Percentiles rank a stretch among this genome's conserved stretches.
These are phyloP conservation scores for Trichoderma endophyticum DNA, from an alignment of 2,329 filamentous ascomycete genomes.

Conservation along the genomic window DNA sequence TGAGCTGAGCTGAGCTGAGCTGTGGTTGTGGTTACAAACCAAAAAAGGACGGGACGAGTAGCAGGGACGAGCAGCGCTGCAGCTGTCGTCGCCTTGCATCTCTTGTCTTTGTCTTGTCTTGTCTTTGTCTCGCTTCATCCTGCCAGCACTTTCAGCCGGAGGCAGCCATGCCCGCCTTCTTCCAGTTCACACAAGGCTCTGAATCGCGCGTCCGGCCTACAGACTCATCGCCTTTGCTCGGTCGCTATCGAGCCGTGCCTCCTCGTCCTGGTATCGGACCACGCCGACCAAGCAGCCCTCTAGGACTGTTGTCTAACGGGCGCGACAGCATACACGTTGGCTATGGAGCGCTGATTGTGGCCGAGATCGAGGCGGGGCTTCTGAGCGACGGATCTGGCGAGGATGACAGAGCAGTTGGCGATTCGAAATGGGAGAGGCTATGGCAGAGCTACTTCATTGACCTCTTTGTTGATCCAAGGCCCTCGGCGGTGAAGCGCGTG, in stretches of 20 bases:
- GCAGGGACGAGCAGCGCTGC: background rate
- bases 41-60: background rate
- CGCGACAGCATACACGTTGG: slow-evolving; percentile 55
- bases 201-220: slow-evolving; percentile 54
- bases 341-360: slow-evolving; percentile 52
- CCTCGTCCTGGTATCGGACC: slow-evolving; percentile 34
- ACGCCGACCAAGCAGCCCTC: slow-evolving; percentile 35
- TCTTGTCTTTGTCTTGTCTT: background rate
- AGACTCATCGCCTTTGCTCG: slow-evolving; percentile 59
- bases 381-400: slow-evolving; percentile 20
- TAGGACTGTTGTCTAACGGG: slow-evolving; percentile 40
- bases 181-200: slow-evolving; percentile 63
- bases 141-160: background rate
- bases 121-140: background rate
- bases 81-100: slow-evolving; percentile 4
- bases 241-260: slow-evolving; percentile 63
- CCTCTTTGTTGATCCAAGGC: slow-evolving; percentile 60
- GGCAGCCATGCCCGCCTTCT: slow-evolving; percentile 58
- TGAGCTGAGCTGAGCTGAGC: background rate
- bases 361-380: slow-evolving; percentile 37
- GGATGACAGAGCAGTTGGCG: slow-evolving; percentile 34
- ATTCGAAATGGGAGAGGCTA: slow-evolving; percentile 33
- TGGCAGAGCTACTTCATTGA: slow-evolving; percentile 43
- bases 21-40: background rate
- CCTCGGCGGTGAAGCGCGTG: slow-evolving; percentile 54